Base-by-base conservation (phyloP, 495 filamentous ascomycete species). In the Podospora didyma region DNA sequence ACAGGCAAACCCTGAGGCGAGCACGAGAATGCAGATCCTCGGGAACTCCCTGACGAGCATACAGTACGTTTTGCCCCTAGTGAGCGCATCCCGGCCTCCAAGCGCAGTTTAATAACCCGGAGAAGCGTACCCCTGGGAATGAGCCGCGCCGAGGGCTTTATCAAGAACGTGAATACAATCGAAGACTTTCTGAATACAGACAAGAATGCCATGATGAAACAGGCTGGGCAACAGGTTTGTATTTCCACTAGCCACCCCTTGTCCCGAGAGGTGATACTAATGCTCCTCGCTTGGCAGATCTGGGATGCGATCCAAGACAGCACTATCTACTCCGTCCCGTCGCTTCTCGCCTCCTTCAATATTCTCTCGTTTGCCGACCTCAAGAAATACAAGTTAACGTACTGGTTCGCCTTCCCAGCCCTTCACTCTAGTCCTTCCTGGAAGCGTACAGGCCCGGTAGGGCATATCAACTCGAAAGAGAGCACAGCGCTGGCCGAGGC, bases 301-400 rank as follows among this genome's bases (percentile, higher is more conserved):
- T 97, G 92, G 95, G 90, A 97, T 73, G 94, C 94, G 23, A 96
- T 97, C 62, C 84, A 88, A 58, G 94, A 98, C 69, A 92, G 92
- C 19, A 95, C 89, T 7, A 96, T 98, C 60, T 96, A 92, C 70
- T 92, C 90, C 11, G 89, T 90, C 28, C 94, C 95, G 12, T 96
- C 93, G 26, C 78, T 97, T 10, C 84, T 98, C 17, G 82, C 90
- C 1, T 92, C 88, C 9, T 97, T 97, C 71, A 74, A 86, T 7
- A 83, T 94, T 42, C 83, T 97, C 46, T 96, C 89, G n/a, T 98
- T 90, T 69, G 93, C 94, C 46, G 90, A 97, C 69, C 78, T 98
- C 21, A 98, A 98, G 74, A 96, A 92, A 66, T 97, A 96, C 73
- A 87, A 82, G 52, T 97, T 97, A 62, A 88, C 85, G 23, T 96